These are phyloP conservation scores for Plasmodium adleri DNA, from an alignment of 169 alveolate species.

Conservation along the genomic window DNA sequence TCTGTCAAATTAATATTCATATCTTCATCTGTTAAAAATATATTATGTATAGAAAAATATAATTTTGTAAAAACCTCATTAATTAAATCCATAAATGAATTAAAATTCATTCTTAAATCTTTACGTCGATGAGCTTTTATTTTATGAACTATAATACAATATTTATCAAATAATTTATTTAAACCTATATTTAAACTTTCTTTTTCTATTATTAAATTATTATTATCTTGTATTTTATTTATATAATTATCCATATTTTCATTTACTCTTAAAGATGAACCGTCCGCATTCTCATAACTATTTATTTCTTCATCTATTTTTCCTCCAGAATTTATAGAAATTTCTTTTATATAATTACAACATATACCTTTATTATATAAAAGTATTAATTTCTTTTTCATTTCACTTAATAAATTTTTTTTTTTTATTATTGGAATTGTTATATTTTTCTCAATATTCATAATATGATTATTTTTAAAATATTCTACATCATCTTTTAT, in stretches of 20 bases:
- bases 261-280: neutral
- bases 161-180: constrained; percentile 26
- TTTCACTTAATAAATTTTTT: constrained; percentile 7
- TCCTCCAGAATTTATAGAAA: neutral
- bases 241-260: neutral
- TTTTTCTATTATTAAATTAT: constrained; percentile 30
- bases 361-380: constrained; percentile 56
- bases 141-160: constrained; percentile 15
- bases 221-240: constrained; percentile 11
- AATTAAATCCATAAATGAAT: constrained; percentile 54
- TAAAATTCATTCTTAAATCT: constrained; percentile 47
- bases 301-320: neutral
- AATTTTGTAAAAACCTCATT: constrained; percentile 62
- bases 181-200: constrained; percentile 38
- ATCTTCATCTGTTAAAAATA: constrained; percentile 28
- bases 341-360: constrained; percentile 50
- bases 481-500: constrained; percentile 16
- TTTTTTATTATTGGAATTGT: constrained; percentile 35
- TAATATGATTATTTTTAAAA: constrained; percentile 37
- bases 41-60: constrained; percentile 54
- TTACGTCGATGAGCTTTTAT: constrained; percentile 43
- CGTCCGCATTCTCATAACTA: neutral
- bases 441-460: constrained; percentile 30
- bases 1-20: constrained; percentile 16
- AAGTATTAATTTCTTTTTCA: constrained; percentile 32